Conservation (phyloP, 2,329 filamentous ascomycete genomes). For the Exutisphaerella laricina region DNA sequence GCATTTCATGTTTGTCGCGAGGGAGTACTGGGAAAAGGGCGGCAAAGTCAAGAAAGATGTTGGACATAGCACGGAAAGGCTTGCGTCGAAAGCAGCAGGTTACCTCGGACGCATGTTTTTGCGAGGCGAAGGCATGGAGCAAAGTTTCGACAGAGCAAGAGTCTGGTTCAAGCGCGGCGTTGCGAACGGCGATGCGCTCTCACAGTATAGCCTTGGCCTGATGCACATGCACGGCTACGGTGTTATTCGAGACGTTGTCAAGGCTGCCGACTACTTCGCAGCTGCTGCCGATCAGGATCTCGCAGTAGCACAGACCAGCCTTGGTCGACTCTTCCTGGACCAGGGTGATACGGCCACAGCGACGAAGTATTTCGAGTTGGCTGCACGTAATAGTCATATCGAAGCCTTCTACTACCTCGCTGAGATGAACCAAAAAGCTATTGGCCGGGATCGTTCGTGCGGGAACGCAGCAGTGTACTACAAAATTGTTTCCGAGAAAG, state of each 20-base stretch:
- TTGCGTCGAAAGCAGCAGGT: slow-evolving; percentile 76
- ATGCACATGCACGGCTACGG: slow-evolving; percentile 79
- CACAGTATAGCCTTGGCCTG: slow-evolving; percentile 75
- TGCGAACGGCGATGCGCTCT: slow-evolving; percentile 69
- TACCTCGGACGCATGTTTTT: slow-evolving; percentile 86
- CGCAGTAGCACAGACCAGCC: slow-evolving; percentile 71
- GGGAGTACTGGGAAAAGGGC: slow-evolving; percentile 70
- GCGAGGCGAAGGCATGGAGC: slow-evolving; percentile 75
- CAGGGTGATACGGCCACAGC: slow-evolving; percentile 78
- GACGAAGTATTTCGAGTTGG: slow-evolving; percentile 80
- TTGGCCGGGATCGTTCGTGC: slow-evolving; percentile 75
- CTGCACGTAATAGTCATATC: slow-evolving; percentile 73
- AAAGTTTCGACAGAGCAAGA: slow-evolving; percentile 69
- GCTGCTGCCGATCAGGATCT: slow-evolving; percentile 77
- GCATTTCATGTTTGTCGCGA: slow-evolving; percentile 75
- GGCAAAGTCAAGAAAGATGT: slow-evolving; percentile 67
- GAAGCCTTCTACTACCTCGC: slow-evolving; percentile 90
- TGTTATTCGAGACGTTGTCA: slow-evolving; percentile 61
- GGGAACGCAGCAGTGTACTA: slow-evolving; percentile 74
- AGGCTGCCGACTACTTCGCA: slow-evolving; percentile 70
- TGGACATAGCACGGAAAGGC: slow-evolving; percentile 66
- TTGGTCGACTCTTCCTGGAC: slow-evolving; percentile 80
- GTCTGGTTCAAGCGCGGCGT: slow-evolving; percentile 81
- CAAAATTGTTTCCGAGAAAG: slow-evolving; percentile 83
- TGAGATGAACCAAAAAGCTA: slow-evolving; percentile 74